phyloP scores from a whole-genome alignment of 179 eudicot species.

The Amaranthus tricolor region DNA sequence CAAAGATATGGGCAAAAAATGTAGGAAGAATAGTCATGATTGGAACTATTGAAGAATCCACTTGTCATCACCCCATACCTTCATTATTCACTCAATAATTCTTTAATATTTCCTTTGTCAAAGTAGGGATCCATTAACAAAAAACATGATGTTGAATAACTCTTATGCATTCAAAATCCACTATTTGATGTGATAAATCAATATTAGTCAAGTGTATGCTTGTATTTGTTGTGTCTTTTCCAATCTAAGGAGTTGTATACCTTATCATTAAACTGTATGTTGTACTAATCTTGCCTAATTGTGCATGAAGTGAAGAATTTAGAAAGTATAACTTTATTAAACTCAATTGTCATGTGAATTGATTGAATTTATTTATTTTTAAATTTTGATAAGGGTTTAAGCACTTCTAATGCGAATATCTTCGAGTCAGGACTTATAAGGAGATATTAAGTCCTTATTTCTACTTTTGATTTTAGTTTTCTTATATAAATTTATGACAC shows the following conservation, averaged over 20 bases:
- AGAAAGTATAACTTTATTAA: neutral
- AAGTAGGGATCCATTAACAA: neutral
- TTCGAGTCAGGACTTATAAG: too few species aligned
- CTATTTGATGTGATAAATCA: constrained; percentile 5
- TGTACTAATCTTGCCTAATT: constrained; percentile 1
- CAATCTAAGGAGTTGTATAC: neutral
- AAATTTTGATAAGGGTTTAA: too few species aligned
- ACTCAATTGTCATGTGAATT: too few species aligned
- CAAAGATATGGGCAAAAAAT: neutral
- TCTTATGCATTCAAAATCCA: neutral
- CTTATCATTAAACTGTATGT: constrained; percentile 1
- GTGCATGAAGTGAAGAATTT: neutral
- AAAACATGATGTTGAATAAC: too few species aligned
- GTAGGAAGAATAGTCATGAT: neutral
- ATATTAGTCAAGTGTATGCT: neutral
- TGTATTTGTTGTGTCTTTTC: neutral
- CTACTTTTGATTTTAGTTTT: too few species aligned
- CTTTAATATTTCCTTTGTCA: constrained; percentile 6
- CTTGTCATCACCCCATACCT: constrained; percentile 32
- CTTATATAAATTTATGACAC: too few species aligned
- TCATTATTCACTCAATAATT: neutral
- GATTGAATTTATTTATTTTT: too few species aligned
- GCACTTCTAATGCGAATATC: too few species aligned
- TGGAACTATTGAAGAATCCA: constrained; percentile 8
- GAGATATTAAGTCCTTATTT: too few species aligned